These are phyloP conservation scores for Pseudogymnoascus sp. DNA, from an alignment of 2,329 filamentous ascomycete species.

Conservation along the genomic window DNA sequence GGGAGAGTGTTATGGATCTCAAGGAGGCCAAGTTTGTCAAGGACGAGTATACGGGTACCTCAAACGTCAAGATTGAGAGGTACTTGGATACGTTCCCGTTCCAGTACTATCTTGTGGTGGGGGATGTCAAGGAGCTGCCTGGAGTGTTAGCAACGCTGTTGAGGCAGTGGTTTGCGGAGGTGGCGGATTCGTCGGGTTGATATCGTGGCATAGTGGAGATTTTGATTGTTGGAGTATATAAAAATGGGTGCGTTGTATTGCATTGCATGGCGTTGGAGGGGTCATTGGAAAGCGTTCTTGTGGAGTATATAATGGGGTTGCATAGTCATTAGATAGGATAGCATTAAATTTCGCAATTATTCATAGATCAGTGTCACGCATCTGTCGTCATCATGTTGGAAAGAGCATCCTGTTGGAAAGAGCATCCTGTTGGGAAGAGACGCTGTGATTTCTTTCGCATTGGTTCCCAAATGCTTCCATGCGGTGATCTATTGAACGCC, in stretches of 20 bases:
- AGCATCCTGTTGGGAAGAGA: background rate
- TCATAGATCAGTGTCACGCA: background rate
- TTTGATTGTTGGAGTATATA: slow-evolving; percentile 4
- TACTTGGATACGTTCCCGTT: slow-evolving; percentile 97
- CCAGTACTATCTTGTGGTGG: slow-evolving; percentile 90
- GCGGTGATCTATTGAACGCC: background rate
- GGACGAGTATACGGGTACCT: slow-evolving; percentile 46
- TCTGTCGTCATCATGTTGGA: background rate
- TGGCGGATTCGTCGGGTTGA: slow-evolving; percentile 28
- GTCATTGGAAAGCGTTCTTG: background rate
- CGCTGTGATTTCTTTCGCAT: background rate
- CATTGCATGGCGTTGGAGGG: background rate
- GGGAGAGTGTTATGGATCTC: slow-evolving; percentile 73
- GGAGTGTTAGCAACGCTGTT: slow-evolving; percentile 78
- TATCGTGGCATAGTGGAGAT: background rate
- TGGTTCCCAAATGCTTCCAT: background rate
- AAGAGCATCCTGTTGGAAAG: too few relatives aligned
- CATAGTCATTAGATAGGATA: background rate
- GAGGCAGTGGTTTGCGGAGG: slow-evolving; percentile 89
- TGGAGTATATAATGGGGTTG: background rate
- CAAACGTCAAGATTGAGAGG: slow-evolving; percentile 71
- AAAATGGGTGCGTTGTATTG: background rate
- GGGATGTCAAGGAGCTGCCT: slow-evolving; percentile 84
- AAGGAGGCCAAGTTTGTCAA: slow-evolving; percentile 76
- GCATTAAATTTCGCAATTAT: background rate